A percentile compares a stretch with the other conserved stretches of the same genome.
These are phyloP conservation scores for Pisolithus marmoratus DNA, from an alignment of 768 basidiomycete genomes.

Conservation along the genomic window DNA sequence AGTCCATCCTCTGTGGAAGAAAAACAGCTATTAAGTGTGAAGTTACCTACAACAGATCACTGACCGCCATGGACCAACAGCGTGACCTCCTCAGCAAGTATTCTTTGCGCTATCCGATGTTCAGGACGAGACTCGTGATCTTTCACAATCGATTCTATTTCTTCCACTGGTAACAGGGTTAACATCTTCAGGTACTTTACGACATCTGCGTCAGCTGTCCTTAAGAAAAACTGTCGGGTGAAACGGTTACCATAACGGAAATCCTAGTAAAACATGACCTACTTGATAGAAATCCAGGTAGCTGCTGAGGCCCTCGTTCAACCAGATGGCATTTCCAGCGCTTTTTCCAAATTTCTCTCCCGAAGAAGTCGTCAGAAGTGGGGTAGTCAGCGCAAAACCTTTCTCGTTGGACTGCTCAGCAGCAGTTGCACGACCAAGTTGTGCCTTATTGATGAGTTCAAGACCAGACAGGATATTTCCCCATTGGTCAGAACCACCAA, in stretches of 20 bases:
- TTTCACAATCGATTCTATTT: conserved; percentile 52
- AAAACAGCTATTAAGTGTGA: neutral
- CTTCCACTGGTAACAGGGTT: conserved; percentile 59
- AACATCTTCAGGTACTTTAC: conserved; percentile 76
- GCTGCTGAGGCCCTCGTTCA: conserved; percentile 73
- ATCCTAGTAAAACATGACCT: conserved; percentile 6
- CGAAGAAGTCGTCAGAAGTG: conserved; percentile 81
- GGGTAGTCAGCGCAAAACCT: conserved; percentile 86
- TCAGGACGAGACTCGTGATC: conserved; percentile 45
- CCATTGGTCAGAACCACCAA: conserved; percentile 98
- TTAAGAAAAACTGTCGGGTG: conserved; percentile 74
- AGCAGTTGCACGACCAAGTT: conserved; percentile 5
- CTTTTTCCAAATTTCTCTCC: conserved; percentile 99
- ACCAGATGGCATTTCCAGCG: conserved; percentile 92
- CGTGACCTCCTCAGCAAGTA: conserved; percentile 54
- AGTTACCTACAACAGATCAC: conserved; percentile 31
- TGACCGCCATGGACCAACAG: conserved; percentile 54
- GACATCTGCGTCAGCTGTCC: conserved; percentile 75
- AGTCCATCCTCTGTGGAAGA: neutral
- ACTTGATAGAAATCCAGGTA: conserved; percentile 96
- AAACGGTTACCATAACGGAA: neutral
- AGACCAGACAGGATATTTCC: conserved; percentile 95
- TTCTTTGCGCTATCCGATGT: conserved; percentile 41
- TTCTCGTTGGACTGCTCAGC: conserved; percentile 17
- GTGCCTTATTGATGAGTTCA: conserved; percentile 70